These are phyloP conservation scores for Amyloporia xantha DNA, from an alignment of 768 basidiomycete genomes.

Conservation along the genomic window DNA sequence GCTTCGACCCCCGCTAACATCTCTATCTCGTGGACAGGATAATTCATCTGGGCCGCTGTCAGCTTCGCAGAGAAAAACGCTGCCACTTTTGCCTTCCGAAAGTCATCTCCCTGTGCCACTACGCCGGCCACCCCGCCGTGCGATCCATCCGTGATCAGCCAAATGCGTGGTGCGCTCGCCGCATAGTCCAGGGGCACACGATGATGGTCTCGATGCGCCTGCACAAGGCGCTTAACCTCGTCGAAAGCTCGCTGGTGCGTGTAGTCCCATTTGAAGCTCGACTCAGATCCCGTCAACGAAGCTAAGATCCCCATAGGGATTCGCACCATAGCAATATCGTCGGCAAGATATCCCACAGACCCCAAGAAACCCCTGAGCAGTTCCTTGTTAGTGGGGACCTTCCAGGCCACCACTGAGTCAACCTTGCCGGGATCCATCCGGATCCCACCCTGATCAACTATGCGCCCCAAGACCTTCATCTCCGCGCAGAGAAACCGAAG, in stretches of 20 bases:
- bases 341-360: slow-evolving; percentile 27
- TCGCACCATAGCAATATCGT: slow-evolving; percentile 24
- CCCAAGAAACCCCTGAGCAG: slow-evolving; percentile 31
- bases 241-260: slow-evolving; percentile 30
- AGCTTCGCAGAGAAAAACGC: slow-evolving; percentile 26
- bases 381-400: slow-evolving; percentile 24
- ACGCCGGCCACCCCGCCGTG: slow-evolving; percentile 15
- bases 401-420: slow-evolving; percentile 26
- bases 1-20: slow-evolving; percentile 30
- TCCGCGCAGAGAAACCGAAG: slow-evolving; percentile 16
- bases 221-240: slow-evolving; percentile 12
- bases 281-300: slow-evolving; percentile 10
- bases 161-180: slow-evolving; percentile 12
- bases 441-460: slow-evolving; percentile 33
- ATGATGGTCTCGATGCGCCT: slow-evolving; percentile 9
- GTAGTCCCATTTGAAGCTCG: slow-evolving; percentile 19
- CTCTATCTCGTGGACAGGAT: slow-evolving; percentile 35
- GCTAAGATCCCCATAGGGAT: slow-evolving; percentile 34
- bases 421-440: slow-evolving; percentile 40
- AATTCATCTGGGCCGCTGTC: slow-evolving; percentile 21
- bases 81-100: slow-evolving; percentile 9
- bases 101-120: slow-evolving; percentile 18
- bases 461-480: slow-evolving; percentile 25
- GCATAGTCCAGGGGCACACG: slow-evolving; percentile 21
- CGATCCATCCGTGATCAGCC: slow-evolving; percentile 21